phyloP scores from a whole-genome alignment of 148 eudicot species.

The Fallopia convolvulus region DNA sequence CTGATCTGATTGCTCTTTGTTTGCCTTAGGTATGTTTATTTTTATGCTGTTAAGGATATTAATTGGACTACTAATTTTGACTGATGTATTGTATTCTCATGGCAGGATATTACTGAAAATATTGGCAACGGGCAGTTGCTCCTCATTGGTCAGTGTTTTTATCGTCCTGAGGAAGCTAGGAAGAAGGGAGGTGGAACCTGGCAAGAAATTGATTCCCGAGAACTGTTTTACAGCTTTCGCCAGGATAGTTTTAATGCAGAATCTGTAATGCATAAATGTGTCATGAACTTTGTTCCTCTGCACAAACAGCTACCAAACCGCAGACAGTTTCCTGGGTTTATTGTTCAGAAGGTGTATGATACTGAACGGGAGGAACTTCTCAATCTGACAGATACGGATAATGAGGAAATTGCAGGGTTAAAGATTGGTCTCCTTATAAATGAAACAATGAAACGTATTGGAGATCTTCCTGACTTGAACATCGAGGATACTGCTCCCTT shows the following conservation, averaged over 20 bases:
- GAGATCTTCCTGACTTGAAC: constrained; percentile 67
- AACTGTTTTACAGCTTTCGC: constrained; percentile 85
- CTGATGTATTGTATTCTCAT: constrained; percentile 1
- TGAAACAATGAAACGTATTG: constrained; percentile 63
- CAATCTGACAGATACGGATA: constrained; percentile 79
- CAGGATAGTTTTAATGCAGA: constrained; percentile 84
- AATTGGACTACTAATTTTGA: not conserved
- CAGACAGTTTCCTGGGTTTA: constrained; percentile 74
- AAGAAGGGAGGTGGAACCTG: constrained; percentile 83
- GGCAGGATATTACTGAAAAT: constrained; percentile 65
- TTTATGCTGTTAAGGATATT: not conserved
- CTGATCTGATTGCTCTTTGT: not conserved
- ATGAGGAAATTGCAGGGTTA: constrained; percentile 65
- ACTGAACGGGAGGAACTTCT: constrained; percentile 60
- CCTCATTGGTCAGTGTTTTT: constrained; percentile 91
- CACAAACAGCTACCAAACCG: constrained; percentile 76
- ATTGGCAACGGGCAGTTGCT: constrained; percentile 41
- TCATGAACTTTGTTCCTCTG: constrained; percentile 74
- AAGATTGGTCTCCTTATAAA: constrained; percentile 76
- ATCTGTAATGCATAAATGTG: constrained; percentile 93
- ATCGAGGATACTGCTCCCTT: constrained; percentile 33
- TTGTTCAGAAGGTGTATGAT: constrained; percentile 87
- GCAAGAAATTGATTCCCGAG: constrained; percentile 75
- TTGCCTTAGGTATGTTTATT: not conserved
- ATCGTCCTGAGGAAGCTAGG: constrained; percentile 88